A percentile compares a stretch with the other conserved stretches of the same genome.
Conservation (phyloP, 306 rosid species). For the Cucurbita maxima region DNA sequence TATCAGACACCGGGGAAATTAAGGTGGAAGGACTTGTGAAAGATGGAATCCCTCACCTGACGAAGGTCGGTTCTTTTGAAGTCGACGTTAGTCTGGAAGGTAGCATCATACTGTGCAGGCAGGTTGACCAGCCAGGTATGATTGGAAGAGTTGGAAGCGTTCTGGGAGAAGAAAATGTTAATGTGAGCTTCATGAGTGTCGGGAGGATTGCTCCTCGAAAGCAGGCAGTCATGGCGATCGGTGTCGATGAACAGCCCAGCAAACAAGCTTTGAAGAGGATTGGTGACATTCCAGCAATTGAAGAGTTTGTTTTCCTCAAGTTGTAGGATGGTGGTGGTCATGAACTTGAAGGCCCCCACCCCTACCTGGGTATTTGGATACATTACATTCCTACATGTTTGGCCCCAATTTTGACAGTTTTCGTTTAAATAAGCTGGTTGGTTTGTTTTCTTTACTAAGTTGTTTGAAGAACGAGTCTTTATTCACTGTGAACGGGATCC, state of each 20-base stretch:
- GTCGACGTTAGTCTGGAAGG: constrained; percentile 96
- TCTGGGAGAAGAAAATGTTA: constrained; percentile 81
- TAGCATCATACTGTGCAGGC: constrained; percentile 78
- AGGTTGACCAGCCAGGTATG: constrained; percentile 98
- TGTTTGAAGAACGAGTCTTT: not conserved
- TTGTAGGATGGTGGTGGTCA: constrained; percentile 33
- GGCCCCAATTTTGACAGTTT: not conserved
- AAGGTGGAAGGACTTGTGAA: constrained; percentile 81
- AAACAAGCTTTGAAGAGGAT: constrained; percentile 66
- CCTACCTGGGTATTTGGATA: not conserved
- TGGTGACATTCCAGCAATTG: constrained; percentile 72
- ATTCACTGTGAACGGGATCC: not conserved
- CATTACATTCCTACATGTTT: not conserved
- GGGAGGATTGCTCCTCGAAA: constrained; percentile 97
- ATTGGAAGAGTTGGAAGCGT: constrained; percentile 80
- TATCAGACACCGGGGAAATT: constrained; percentile 77
- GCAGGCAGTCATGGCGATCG: constrained; percentile 99
- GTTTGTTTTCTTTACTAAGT: not conserved
- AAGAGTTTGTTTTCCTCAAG: constrained; percentile 88
- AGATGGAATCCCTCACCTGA: constrained; percentile 82
- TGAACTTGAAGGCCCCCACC: not conserved
- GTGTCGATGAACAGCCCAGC: constrained; percentile 79
- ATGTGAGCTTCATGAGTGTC: constrained; percentile 96
- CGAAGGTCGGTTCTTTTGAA: constrained; percentile 90
- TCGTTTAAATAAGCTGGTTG: not conserved